Conservation (phyloP, 305 asterid genomes). For the Fraxinus sp. region DNA sequence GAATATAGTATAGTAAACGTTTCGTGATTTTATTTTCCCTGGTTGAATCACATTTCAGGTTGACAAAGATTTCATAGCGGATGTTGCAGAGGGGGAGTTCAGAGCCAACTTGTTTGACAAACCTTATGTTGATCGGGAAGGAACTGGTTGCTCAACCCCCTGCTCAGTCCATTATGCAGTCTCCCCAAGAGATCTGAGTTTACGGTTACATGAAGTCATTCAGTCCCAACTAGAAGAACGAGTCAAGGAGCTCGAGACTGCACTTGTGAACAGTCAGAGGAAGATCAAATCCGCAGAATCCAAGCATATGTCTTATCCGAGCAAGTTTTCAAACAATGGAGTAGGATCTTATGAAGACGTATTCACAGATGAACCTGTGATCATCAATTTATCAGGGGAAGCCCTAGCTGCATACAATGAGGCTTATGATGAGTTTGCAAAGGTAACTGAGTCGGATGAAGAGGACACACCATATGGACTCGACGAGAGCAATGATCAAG, state of each 20-base stretch:
- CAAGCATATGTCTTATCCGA: conserved; percentile 27
- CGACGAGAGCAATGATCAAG: conserved; percentile 22
- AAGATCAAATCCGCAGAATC: conserved; percentile 42
- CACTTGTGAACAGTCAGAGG: conserved; percentile 57
- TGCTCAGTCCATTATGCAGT: conserved; percentile 56
- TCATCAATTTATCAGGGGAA: conserved; percentile 61
- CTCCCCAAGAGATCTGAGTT: conserved; percentile 76
- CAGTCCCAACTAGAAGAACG: conserved; percentile 77
- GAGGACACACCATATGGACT: conserved; percentile 30
- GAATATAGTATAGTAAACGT: background rate
- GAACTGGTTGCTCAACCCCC: conserved; percentile 51
- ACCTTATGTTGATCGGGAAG: conserved; percentile 48
- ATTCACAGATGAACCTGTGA: conserved; percentile 46
- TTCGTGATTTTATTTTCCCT: background rate
- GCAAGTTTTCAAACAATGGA: conserved; percentile 27
- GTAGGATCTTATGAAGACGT: conserved; percentile 25
- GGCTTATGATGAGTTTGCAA: conserved; percentile 50
- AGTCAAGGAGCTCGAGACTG: conserved; percentile 71
- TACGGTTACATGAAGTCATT: conserved; percentile 76
- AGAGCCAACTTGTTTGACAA: conserved; percentile 44
- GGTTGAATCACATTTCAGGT: conserved; percentile 42
- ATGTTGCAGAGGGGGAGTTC: conserved; percentile 51
- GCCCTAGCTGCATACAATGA: conserved; percentile 63
- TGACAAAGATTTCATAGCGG: conserved; percentile 47
- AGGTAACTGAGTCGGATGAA: conserved; percentile 55